A percentile compares a stretch with the other conserved stretches of the same genome.
Evolutionary conservation across 1,284 basidiomycete species (phyloP).

Genomic region (Apiotrichum siamense): DNA sequence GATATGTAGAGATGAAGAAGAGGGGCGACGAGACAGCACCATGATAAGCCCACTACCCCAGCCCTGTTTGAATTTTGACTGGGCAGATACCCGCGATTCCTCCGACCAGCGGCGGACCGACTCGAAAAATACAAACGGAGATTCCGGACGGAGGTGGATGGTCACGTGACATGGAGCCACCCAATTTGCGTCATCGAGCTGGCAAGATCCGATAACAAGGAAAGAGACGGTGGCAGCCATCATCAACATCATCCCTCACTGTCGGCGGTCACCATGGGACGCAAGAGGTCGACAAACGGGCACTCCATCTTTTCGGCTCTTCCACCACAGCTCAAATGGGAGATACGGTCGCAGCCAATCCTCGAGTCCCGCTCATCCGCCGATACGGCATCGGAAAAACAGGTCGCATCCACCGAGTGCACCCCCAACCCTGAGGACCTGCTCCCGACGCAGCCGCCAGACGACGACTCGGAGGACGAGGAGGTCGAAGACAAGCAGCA

Average conservation of each 20-base stretch:
- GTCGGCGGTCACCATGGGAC: neutral
- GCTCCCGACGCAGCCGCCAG: slow-evolving; percentile 20
- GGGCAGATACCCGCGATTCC: too few species aligned
- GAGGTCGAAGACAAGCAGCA: slow-evolving; percentile 3
- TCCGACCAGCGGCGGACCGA: too few species aligned
- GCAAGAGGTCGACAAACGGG: neutral
- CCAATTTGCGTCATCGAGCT: too few species aligned
- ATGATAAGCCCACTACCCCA: too few species aligned
- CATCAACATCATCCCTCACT: neutral
- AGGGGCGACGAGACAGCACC: too few species aligned
- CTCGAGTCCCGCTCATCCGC: neutral
- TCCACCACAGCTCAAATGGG: slow-evolving; percentile 28
- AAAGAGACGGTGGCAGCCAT: neutral
- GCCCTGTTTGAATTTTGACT: too few species aligned
- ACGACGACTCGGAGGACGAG: neutral
- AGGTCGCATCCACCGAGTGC: slow-evolving; percentile 3
- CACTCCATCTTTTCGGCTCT: slow-evolving; percentile 38
- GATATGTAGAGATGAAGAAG: neutral
- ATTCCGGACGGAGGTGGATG: too few species aligned
- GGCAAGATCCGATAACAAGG: too few species aligned
- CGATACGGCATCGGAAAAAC: too few species aligned
- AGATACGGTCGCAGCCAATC: slow-evolving; percentile 27
- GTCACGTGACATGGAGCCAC: too few species aligned
- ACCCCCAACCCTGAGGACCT: slow-evolving; percentile 3
- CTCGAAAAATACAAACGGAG: too few species aligned